phyloP scores from a whole-genome alignment of 345 rosid species.

The Bruguiera gymnorhiza region DNA sequence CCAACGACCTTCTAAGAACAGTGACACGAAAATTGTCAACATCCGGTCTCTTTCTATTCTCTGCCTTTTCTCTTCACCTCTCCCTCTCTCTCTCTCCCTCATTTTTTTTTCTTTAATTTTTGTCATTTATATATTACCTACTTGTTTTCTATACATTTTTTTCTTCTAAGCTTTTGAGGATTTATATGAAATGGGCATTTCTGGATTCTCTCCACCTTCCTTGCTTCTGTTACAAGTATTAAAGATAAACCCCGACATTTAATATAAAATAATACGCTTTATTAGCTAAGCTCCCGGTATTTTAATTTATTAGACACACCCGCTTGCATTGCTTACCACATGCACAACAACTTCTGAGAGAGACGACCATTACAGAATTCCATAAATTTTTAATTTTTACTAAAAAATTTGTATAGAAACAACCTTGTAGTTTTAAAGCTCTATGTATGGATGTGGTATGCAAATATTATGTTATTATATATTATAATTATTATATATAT shows the following conservation, averaged over 20 bases:
- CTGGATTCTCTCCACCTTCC: slow-evolving; percentile 59
- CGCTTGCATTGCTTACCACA: slow-evolving; percentile 10
- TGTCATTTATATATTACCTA: too few species aligned
- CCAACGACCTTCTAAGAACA: slow-evolving; percentile 51
- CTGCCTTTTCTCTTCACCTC: slow-evolving; percentile 47
- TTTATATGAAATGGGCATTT: slow-evolving; percentile 27
- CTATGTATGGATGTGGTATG: too few species aligned
- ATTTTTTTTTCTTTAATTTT: neutral
- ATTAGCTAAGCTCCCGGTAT: too few species aligned
- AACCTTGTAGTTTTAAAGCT: too few species aligned
- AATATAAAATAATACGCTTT: neutral
- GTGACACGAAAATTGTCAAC: slow-evolving; percentile 81
- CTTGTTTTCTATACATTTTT: neutral
- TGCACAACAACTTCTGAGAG: slow-evolving; percentile 3
- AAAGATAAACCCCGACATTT: neutral
- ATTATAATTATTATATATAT: too few species aligned
- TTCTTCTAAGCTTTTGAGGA: slow-evolving; percentile 11
- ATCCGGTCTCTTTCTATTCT: slow-evolving; percentile 90
- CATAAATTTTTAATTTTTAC: too few species aligned
- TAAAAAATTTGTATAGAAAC: too few species aligned
- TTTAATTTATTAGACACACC: too few species aligned
- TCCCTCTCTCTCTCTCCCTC: slow-evolving; percentile 8
- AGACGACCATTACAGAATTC: neutral
- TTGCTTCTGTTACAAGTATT: slow-evolving; percentile 27
- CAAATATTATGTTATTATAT: too few species aligned